Evolutionary conservation across 139 green algal genomes (phyloP).

Genomic region (Chlorella sp.): DNA sequence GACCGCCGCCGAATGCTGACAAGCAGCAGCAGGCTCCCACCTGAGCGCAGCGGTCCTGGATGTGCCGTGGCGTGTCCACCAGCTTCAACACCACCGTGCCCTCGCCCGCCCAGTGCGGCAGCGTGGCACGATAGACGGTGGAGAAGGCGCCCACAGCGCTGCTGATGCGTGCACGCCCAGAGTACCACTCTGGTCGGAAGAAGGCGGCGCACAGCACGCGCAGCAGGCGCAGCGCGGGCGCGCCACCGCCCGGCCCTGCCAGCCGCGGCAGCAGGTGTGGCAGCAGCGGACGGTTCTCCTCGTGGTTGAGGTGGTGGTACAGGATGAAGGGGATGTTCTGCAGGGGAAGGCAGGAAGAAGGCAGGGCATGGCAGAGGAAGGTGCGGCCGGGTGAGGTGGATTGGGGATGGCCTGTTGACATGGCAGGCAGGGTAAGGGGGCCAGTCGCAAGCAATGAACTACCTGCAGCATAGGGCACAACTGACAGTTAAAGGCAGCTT

Average conservation of each 20-base stretch:
- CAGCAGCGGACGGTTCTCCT: conserved; percentile 39
- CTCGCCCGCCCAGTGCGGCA: conserved; percentile 37
- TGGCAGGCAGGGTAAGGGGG: no score
- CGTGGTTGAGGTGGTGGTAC: conserved; percentile 59
- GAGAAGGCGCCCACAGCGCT: conserved; percentile 62
- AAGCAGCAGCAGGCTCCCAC: background rate
- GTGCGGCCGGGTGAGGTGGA: no score
- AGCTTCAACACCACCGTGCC: conserved; percentile 61
- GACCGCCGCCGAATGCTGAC: background rate
- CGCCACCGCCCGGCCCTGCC: conserved; percentile 17
- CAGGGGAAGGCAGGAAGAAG: background rate
- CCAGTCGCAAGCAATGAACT: no score
- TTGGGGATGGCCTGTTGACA: no score
- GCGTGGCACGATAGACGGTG: conserved; percentile 58
- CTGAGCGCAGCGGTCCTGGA: conserved; percentile 65
- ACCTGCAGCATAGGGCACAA: no score
- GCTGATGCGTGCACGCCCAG: conserved; percentile 44
- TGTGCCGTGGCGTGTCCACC: conserved; percentile 62
- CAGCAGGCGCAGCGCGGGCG: conserved; percentile 53
- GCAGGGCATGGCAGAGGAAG: no score
- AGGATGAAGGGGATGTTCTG: conserved; percentile 63
- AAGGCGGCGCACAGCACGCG: conserved; percentile 58
- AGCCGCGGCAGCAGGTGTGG: conserved; percentile 42
- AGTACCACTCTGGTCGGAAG: conserved; percentile 61
- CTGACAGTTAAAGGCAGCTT: no score